Conservation (phyloP, 352 stramenopile species). For the Phytophthora foliorum region DNA sequence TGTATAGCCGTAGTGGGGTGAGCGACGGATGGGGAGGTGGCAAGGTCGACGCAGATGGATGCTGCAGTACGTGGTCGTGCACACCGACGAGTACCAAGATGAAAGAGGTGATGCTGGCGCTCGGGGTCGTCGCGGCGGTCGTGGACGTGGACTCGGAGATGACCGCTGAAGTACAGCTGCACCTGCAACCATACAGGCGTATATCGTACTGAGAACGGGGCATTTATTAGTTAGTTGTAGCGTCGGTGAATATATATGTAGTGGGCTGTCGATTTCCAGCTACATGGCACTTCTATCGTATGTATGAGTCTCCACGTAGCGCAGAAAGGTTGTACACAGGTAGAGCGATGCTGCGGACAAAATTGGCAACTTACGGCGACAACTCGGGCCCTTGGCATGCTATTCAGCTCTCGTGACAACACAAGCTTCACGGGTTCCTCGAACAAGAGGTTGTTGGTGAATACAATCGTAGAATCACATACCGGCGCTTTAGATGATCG, state of each 20-base stretch:
- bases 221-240: not conserved
- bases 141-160: no score
- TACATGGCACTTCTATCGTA: not conserved
- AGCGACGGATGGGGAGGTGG: no score
- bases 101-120: no score
- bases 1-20: no score
- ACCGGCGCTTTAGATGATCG: not conserved
- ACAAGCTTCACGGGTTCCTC: not conserved
- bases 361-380: not conserved
- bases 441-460: conserved; percentile 6
- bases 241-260: conserved; percentile 4
- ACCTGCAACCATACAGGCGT: no score
- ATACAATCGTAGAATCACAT: conserved; percentile 1
- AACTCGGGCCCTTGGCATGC: not conserved
- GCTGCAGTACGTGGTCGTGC: no score
- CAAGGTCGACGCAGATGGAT: no score
- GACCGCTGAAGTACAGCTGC: no score
- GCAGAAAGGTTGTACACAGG: not conserved
- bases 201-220: no score
- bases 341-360: not conserved
- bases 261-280: not conserved
- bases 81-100: no score
- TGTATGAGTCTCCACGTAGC: not conserved
- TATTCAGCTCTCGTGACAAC: not conserved
- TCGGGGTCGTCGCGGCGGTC: no score